Conservation (phyloP, 371 early-diverging fungal genomes). For the Mucor piriformis region DNA sequence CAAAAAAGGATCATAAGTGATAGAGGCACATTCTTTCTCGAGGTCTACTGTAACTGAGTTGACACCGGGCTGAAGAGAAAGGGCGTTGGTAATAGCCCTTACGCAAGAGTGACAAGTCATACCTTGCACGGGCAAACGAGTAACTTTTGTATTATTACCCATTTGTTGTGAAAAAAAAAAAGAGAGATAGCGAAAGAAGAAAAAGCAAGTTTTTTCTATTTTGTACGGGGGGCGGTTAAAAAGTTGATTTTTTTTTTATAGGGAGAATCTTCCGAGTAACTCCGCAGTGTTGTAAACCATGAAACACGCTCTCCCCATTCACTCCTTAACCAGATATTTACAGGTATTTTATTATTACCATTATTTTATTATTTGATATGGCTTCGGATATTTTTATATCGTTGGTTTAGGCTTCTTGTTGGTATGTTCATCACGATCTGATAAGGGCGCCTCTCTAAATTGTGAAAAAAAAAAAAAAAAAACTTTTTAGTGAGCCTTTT, state of each 20-base stretch:
- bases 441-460: background rate
- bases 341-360: background rate
- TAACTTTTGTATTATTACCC: background rate
- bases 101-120: conserved; percentile 74
- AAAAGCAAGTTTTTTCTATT: background rate
- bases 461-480: background rate
- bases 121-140: conserved; percentile 51
- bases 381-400: no score
- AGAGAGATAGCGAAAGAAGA: background rate
- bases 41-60: conserved; percentile 42
- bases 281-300: conserved; percentile 1
- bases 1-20: conserved; percentile 33
- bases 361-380: background rate
- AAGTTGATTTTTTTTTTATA: background rate
- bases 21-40: conserved; percentile 30
- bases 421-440: background rate
- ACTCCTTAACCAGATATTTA: background rate
- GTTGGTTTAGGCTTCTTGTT: background rate
- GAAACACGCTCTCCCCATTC: background rate
- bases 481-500: background rate
- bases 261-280: background rate
- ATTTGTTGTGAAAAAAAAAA: conserved; percentile 3
- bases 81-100: conserved; percentile 37
- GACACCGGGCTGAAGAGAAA: conserved; percentile 42
- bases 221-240: conserved; percentile 10